Base-by-base conservation (phyloP, 306 rosid genomes). In the Alnus glutinosa region DNA sequence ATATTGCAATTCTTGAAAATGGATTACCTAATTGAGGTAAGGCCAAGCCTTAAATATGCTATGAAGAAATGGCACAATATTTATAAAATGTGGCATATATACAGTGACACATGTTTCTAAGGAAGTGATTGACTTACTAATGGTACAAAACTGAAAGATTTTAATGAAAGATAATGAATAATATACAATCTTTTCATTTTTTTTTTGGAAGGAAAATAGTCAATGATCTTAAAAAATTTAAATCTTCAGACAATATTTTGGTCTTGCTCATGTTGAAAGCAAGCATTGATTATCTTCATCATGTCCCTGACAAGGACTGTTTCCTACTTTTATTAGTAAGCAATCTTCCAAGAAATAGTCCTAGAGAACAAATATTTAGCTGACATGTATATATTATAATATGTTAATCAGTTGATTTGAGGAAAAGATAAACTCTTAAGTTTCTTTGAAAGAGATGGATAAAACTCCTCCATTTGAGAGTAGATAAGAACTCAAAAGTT, bases 401-500 rank as follows among this genome's bases (percentile, higher is more conserved):
- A 47, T 12, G 28, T 18, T 70, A 54, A 42, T 36, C 55, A 59
- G 47, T 39, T 62, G n/a, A 72, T 62, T 54, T 28, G 46, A n/a
- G 67, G 79, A 54, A 36, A 76, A 77, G 18, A 64, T 71, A 9
- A 48, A 54, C 70, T 30, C 34, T 34, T 4, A 28, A 66, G 39
- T 74, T 6, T 76, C 46, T 18, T 44, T 32, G 51, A 57, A 78
- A 19, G 64, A 37, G 62, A 62, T 14, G 1, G 63, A 66, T 28
- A 47, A 54, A 77, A 77, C 48, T 14, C 57, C 55, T 34, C n/a
- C 84, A 18, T 67, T 28, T n/a, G 32, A 34, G 39, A 79, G 74
- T 75, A 69, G 83, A 80, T 67, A 69, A 36, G 75, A 63, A 63
- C 34, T 54, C n/a, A 28, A 48, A 73, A 34, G 23, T 32, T 19